These are phyloP conservation scores for Leccinellum rugosiceps DNA, from an alignment of 768 basidiomycete species.

Conservation along the genomic window DNA sequence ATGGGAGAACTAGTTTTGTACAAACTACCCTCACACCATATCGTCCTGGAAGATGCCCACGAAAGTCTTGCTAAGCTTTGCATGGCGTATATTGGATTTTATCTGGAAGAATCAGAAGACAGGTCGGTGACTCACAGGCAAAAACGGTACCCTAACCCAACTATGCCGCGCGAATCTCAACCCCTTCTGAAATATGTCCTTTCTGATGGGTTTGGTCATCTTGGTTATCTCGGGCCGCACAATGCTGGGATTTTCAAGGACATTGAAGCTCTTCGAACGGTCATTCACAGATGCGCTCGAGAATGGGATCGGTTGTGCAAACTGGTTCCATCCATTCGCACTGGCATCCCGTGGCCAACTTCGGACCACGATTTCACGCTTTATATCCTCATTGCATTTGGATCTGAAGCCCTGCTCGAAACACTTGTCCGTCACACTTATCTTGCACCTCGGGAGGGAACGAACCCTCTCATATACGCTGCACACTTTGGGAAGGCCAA, in stretches of 20 bases:
- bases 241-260: conserved; percentile 1
- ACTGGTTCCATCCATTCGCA: neutral
- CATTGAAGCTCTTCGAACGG: neutral
- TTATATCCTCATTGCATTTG: conserved; percentile 8
- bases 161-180: neutral
- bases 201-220: conserved; percentile 9
- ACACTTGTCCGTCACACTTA: neutral
- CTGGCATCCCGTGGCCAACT: conserved; percentile 2
- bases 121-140: neutral
- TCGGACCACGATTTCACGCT: neutral
- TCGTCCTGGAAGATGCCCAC: conserved; percentile 8
- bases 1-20: neutral
- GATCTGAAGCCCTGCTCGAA: neutral
- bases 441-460: neutral
- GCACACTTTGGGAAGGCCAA: neutral
- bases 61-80: conserved; percentile 6
- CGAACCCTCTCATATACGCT: conserved; percentile 8
- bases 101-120: conserved; percentile 1
- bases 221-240: neutral
- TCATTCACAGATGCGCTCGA: neutral
- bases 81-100: conserved; percentile 7
- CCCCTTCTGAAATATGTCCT: conserved; percentile 12
- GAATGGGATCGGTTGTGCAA: conserved; percentile 4
- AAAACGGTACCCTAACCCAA: neutral
- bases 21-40: neutral